Evolutionary conservation across 495 filamentous ascomycete species (phyloP).

Genomic region (Penicillium angulare): DNA sequence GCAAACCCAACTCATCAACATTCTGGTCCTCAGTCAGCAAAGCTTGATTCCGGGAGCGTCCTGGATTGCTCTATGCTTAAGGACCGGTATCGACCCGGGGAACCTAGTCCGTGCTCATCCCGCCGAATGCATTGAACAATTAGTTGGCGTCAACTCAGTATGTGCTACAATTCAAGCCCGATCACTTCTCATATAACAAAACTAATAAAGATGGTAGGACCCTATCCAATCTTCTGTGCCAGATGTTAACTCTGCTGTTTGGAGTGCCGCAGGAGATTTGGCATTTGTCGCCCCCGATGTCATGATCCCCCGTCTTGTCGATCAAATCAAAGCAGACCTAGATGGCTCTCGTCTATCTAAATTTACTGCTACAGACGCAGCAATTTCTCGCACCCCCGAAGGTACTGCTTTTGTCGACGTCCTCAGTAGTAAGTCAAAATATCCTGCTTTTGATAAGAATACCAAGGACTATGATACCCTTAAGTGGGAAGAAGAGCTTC

Average conservation of each 20-base stretch:
- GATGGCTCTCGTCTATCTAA: slow-evolving; percentile 60
- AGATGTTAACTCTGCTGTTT: slow-evolving; percentile 64
- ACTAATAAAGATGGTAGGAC: slow-evolving; percentile 13
- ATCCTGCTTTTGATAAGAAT: slow-evolving; percentile 70
- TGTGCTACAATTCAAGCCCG: background rate
- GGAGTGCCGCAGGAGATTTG: slow-evolving; percentile 78
- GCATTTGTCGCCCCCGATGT: slow-evolving; percentile 88
- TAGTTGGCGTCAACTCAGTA: slow-evolving; percentile 34
- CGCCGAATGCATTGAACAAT: slow-evolving; percentile 48
- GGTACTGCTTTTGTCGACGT: slow-evolving; percentile 89
- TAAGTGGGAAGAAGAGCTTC: slow-evolving; percentile 96
- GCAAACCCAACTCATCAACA: slow-evolving; percentile 63
- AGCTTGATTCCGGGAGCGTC: slow-evolving; percentile 71
- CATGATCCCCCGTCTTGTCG: slow-evolving; percentile 72
- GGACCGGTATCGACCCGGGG: slow-evolving; percentile 77
- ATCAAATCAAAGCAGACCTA: slow-evolving; percentile 69
- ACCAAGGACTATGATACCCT: slow-evolving; percentile 90
- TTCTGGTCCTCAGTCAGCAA: slow-evolving; percentile 75
- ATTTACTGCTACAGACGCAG: slow-evolving; percentile 81
- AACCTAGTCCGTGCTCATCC: slow-evolving; percentile 57
- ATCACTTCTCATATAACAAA: background rate
- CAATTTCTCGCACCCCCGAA: slow-evolving; percentile 85
- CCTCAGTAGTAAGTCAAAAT: slow-evolving; percentile 70
- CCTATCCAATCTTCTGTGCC: slow-evolving; percentile 41
- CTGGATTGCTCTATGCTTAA: slow-evolving; percentile 87